These are phyloP conservation scores for Rhynchospora pubera DNA, from an alignment of 176 grass and related monocot species.

Conservation along the genomic window DNA sequence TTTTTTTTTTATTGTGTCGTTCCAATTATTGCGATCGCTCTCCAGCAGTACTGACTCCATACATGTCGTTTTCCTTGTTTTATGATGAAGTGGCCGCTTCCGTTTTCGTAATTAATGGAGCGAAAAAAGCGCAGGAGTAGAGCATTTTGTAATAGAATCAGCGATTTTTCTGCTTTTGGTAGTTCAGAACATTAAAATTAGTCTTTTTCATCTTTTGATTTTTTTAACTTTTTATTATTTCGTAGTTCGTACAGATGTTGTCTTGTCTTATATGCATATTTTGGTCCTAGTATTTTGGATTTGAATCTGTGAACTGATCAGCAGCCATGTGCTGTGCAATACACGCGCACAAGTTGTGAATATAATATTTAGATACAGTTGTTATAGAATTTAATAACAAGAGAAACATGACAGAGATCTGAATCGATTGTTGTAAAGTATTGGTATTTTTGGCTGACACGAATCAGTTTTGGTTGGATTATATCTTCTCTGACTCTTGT, in stretches of 20 bases:
- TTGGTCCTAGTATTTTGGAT: background rate
- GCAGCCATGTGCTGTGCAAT: background rate
- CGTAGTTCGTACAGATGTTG: background rate
- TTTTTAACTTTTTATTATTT: background rate
- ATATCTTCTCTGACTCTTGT: background rate
- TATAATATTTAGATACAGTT: background rate
- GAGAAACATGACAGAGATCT: background rate
- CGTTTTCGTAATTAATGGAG: background rate
- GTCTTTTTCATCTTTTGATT: background rate
- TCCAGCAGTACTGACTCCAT: background rate
- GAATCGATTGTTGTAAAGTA: background rate
- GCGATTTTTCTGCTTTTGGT: background rate
- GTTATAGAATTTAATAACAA: background rate
- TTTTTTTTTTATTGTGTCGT: background rate
- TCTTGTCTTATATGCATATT: background rate
- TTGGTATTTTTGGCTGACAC: background rate
- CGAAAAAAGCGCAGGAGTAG: background rate
- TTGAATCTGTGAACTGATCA: background rate
- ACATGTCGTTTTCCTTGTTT: background rate
- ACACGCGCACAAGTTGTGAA: background rate
- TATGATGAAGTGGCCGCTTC: background rate
- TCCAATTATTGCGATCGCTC: slow-evolving; percentile 1
- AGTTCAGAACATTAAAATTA: background rate
- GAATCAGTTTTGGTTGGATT: background rate
- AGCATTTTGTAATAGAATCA: too few relatives aligned